phyloP scores from a whole-genome alignment of 192 early-diverging fungal species.

The Backusella morwellensis region DNA sequence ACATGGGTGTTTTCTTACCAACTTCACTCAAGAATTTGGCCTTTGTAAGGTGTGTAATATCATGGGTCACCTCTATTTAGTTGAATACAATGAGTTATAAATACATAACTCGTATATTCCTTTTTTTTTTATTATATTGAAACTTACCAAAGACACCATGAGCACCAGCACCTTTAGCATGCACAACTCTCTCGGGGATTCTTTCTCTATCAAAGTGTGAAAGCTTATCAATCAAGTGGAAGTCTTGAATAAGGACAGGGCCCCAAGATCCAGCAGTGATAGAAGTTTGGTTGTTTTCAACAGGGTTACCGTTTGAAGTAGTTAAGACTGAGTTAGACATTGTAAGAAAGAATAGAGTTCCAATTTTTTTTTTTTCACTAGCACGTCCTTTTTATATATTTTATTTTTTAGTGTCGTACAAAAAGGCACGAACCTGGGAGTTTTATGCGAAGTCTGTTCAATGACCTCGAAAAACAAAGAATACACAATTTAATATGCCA shows the following conservation, averaged over 20 bases:
- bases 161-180: conserved; percentile 82
- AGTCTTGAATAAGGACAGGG: conserved; percentile 70
- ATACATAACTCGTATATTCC: neutral
- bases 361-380: neutral
- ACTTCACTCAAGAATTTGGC: conserved; percentile 70
- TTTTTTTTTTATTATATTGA: neutral
- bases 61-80: conserved; percentile 62
- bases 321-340: conserved; percentile 35
- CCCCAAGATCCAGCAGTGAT: conserved; percentile 66
- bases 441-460: neutral
- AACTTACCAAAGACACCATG: conserved; percentile 69
- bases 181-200: conserved; percentile 84
- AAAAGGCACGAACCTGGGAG: neutral
- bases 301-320: conserved; percentile 61
- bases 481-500: neutral
- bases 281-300: conserved; percentile 75
- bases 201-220: conserved; percentile 85
- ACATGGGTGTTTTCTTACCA: conserved; percentile 78
- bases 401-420: neutral
- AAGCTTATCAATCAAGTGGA: conserved; percentile 76
- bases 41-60: conserved; percentile 65
- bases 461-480: neutral
- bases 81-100: neutral
- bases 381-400: neutral
- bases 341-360: conserved; percentile 5